Percentiles rank a stretch among this genome's conserved stretches.
These are phyloP conservation scores for Williopsis jadinii DNA, from an alignment of 1,139 yeast genomes.

Conservation along the genomic window DNA sequence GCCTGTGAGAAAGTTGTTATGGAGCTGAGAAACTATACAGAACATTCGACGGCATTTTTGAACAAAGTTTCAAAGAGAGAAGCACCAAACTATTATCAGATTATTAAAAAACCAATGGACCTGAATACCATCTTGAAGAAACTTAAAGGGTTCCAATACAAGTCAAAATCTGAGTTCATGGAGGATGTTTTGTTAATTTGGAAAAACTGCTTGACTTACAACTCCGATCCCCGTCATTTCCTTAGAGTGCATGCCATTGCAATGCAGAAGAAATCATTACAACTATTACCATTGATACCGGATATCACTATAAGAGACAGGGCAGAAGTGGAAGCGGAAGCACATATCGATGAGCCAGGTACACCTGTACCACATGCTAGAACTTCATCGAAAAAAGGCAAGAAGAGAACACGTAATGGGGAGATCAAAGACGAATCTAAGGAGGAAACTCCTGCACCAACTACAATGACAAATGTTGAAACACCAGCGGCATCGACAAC, in stretches of 20 bases:
- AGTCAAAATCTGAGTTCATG: slow-evolving; percentile 80
- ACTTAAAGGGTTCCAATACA: slow-evolving; percentile 71
- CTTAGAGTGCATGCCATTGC: slow-evolving; percentile 89
- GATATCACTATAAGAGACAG: slow-evolving; percentile 77
- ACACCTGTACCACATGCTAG: slow-evolving; percentile 22
- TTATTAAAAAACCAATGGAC: slow-evolving; percentile 95
- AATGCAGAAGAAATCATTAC: slow-evolving; percentile 84
- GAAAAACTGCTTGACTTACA: slow-evolving; percentile 89
- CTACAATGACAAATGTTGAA: background rate
- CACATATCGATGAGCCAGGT: slow-evolving; percentile 34
- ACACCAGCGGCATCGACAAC: background rate
- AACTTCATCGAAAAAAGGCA: slow-evolving; percentile 23
- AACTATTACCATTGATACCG: slow-evolving; percentile 78
- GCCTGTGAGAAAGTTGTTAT: slow-evolving; percentile 93
- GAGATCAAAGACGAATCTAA: slow-evolving; percentile 26
- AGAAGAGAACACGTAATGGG: slow-evolving; percentile 27
- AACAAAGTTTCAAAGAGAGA: slow-evolving; percentile 94
- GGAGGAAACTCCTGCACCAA: slow-evolving; percentile 2
- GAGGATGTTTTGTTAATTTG: slow-evolving; percentile 92
- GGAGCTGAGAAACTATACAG: slow-evolving; percentile 87
- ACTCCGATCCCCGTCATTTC: slow-evolving; percentile 93
- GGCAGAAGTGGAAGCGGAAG: slow-evolving; percentile 81
- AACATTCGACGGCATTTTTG: slow-evolving; percentile 92
- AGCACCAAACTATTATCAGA: slow-evolving; percentile 90
- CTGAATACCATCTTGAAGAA: slow-evolving; percentile 90